Base-by-base conservation (phyloP, 139 green algal species). In the Chlorella sp. region DNA sequence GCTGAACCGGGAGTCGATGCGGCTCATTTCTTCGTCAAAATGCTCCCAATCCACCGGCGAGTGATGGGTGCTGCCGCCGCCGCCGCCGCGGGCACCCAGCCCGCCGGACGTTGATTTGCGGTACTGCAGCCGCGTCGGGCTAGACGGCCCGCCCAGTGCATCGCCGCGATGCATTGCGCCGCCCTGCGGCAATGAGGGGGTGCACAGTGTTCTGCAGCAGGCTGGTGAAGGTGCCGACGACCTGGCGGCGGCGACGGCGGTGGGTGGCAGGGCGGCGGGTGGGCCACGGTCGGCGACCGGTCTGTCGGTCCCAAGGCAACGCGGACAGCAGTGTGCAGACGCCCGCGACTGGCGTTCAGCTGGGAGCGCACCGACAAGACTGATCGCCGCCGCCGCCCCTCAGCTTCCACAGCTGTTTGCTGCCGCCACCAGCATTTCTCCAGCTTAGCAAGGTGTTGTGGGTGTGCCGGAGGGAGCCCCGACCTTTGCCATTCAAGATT, bases 1-100 rank as follows among this genome's bases (percentile, higher is more conserved):
- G 42, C 92, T 92, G 81, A 95, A 96, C 39, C 42, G 22, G 11
- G 90, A 40, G 60, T 90, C 64, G 5, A 90, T 78, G 28, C 78
- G 39, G 12, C 95, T 91, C 16, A 97, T 90, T 83, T 95, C 92
- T 3, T 93, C 90, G 24, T 97, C 95, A 9, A 97, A 92, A 12
- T 84, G 82, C 15, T 93, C 87, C 95, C 95, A 97, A 77, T 97
- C 87, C 26, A 96, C 93, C 11, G 73, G 34, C 19, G 86, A 3
- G 1, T 57, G 32, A 15, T 37, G 37, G 71, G 0, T 34, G 71
- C 71, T 30, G 71, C 75, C 81, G 24, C 48, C 48, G 53, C 28
- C 26, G 81, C 24, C 9, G 32, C 53, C 16, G 19, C 1, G 61
- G 34, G 36, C 34, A 39, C 39, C 39, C 83, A 64, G 83, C 37